phyloP scores from a whole-genome alignment of 129 eudicot species.

The Chrysanthemum lavandulifolium region DNA sequence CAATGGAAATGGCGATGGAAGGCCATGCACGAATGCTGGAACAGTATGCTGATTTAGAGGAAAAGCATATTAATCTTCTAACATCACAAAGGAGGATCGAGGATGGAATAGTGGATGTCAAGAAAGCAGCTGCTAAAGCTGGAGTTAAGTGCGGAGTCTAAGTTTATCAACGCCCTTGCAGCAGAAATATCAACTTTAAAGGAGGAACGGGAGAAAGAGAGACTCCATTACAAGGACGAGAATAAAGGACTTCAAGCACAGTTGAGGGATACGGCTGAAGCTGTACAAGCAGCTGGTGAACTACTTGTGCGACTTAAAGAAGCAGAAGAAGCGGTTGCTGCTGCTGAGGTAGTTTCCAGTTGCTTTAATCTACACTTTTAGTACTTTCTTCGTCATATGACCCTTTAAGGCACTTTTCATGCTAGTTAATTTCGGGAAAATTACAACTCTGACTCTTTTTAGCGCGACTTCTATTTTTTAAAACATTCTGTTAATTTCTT shows the following conservation, averaged over 20 bases:
- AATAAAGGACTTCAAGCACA: constrained; percentile 79
- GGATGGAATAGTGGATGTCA: constrained; percentile 78
- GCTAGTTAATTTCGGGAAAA: too few species aligned
- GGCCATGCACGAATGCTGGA: constrained; percentile 95
- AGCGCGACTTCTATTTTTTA: too few species aligned
- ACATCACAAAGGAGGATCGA: constrained; percentile 67
- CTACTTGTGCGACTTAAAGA: constrained; percentile 90
- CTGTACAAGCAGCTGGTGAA: constrained; percentile 97
- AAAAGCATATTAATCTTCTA: constrained; percentile 73
- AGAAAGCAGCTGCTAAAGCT: constrained; percentile 83
- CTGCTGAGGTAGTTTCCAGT: constrained; percentile 64
- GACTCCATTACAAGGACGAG: constrained; percentile 66
- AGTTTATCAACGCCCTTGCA: constrained; percentile 79
- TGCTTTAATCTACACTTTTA: not conserved
- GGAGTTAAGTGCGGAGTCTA: constrained; percentile 86
- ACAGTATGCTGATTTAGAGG: constrained; percentile 90
- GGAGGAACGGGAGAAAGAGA: constrained; percentile 81
- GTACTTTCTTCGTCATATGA: too few species aligned
- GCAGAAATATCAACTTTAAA: constrained; percentile 69
- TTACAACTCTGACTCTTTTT: too few species aligned
- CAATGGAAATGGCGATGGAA: constrained; percentile 94
- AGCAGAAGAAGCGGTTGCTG: constrained; percentile 82
- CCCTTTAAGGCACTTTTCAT: too few species aligned
- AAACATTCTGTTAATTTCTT: too few species aligned
- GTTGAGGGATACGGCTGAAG: constrained; percentile 87